Evolutionary conservation across 1,284 basidiomycete species (phyloP), one percentile per base, ranked within the genome.

Genomic region (Ganoderma meredithae): DNA sequence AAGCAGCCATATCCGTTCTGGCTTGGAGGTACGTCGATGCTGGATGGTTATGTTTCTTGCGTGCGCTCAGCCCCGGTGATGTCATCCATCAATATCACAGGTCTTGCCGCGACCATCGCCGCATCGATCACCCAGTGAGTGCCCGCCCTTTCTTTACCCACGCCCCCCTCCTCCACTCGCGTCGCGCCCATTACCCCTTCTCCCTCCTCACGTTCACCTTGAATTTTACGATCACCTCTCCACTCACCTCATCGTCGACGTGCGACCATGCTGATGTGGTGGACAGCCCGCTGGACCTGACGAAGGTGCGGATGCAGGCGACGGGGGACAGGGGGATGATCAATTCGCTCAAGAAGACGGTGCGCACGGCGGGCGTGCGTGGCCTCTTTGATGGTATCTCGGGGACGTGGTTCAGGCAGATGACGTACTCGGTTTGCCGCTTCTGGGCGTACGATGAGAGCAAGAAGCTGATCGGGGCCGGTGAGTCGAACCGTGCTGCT

Each of bases 371-470:
- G 74, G 89, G 88, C 85, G 69, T 85, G 41, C 85, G 90, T 59
- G 95, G 95, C 0, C 83, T 96, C 58, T 95, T 90, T 76, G 95
- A 95, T 75, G 95, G 95, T 25, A 93, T 97, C 68, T 86, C 92
- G 1, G 96, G 95, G 40, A 97, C 95, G 39, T 92, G 95, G 87
- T 82, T 97, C 76, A 88, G 96, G 43, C 96, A 97, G 81, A 95
- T 97, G 95, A 95, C 91, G 33, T 97, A 97, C 82, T 96, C 94
- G 58, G 84, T 97, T 78, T 96, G 94, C 77, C 88, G 95, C 17
- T 97, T 97, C 84, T 96, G 95, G 86, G 94, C 94, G 27, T 97
- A 97, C 80, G 95, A 97, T 75, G 92, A 94, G 81, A 91, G 93
- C 78, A 97, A 97, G 85, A 94, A 91, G 82, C 73, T 90, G 5